phyloP scores from a whole-genome alignment of 2,329 filamentous ascomycete species.

The Alternaria postmessia region DNA sequence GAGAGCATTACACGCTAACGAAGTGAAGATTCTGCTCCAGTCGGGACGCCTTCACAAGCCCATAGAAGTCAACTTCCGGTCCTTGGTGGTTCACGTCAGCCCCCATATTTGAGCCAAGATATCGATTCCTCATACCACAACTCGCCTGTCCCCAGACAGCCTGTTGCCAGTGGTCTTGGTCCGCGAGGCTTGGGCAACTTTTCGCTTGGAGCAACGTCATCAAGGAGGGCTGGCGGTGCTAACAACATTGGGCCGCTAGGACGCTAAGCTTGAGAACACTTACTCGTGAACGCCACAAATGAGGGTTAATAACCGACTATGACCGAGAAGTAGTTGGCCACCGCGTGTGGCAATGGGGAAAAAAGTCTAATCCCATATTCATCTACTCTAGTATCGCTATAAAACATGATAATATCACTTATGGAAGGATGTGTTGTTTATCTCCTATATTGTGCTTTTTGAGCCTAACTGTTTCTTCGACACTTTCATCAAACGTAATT shows the following conservation, averaged over 20 bases:
- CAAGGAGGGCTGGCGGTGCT: slow-evolving; percentile 32
- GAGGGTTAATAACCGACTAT: not conserved
- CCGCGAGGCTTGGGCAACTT: slow-evolving; percentile 34
- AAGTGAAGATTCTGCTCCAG: slow-evolving; percentile 31
- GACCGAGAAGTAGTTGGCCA: not conserved
- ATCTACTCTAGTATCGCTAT: not conserved
- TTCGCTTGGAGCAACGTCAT: slow-evolving; percentile 41
- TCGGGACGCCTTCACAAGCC: slow-evolving; percentile 38
- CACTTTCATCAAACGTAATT: not conserved
- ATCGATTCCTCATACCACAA: slow-evolving; percentile 35
- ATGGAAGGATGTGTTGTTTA: not conserved
- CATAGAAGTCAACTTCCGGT: slow-evolving; percentile 43
- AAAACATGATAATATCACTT: not conserved
- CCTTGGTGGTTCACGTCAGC: slow-evolving; percentile 37
- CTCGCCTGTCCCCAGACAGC: slow-evolving; percentile 45
- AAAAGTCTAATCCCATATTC: no score
- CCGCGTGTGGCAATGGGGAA: not conserved
- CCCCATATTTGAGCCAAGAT: slow-evolving; percentile 27
- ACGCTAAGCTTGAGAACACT: slow-evolving; percentile 7
- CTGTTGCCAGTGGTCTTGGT: slow-evolving; percentile 33
- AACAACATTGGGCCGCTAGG: slow-evolving; percentile 21
- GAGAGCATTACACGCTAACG: slow-evolving; percentile 8
- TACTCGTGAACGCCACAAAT: not conserved
- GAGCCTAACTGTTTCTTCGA: not conserved
- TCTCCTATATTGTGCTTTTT: not conserved